Conservation (phyloP, 1,139 yeast genomes). For the Scheffersomyces insectosa region DNA sequence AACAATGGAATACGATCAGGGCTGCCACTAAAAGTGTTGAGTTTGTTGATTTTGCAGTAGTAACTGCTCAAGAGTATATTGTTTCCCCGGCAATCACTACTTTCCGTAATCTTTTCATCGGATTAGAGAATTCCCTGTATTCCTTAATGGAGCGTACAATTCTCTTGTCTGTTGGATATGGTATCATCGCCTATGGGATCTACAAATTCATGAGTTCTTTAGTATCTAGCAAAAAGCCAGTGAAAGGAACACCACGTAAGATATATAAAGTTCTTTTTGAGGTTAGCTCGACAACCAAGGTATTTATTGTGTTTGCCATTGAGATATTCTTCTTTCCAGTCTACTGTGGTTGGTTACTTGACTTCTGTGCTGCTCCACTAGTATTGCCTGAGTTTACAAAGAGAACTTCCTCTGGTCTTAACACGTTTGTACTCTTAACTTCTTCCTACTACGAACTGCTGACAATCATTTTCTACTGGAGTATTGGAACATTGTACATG, state of each 20-base stretch:
- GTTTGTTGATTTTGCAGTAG: conserved; percentile 10
- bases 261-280: conserved; percentile 56
- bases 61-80: conserved; percentile 8
- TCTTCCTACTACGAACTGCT: conserved; percentile 24
- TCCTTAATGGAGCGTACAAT: conserved; percentile 35
- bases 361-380: conserved; percentile 65
- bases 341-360: conserved; percentile 79
- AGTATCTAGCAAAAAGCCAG: conserved; percentile 40
- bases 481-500: conserved; percentile 83
- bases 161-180: conserved; percentile 39
- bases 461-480: conserved; percentile 55
- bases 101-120: conserved; percentile 20
- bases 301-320: conserved; percentile 69
- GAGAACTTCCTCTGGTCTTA: conserved; percentile 9
- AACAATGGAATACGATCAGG: neutral
- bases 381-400: conserved; percentile 24
- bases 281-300: conserved; percentile 61
- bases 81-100: conserved; percentile 4
- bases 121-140: conserved; percentile 14
- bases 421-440: conserved; percentile 21
- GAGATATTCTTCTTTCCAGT: conserved; percentile 86
- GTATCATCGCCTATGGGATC: conserved; percentile 28
- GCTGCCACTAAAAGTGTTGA: conserved; percentile 10
- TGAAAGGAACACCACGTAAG: conserved; percentile 49
- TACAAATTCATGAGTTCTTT: conserved; percentile 35